Evolutionary conservation across 1,284 basidiomycete genomes (phyloP), one percentile per base, ranked within the genome.

Genomic region (Singerocomus rubriflavus): DNA sequence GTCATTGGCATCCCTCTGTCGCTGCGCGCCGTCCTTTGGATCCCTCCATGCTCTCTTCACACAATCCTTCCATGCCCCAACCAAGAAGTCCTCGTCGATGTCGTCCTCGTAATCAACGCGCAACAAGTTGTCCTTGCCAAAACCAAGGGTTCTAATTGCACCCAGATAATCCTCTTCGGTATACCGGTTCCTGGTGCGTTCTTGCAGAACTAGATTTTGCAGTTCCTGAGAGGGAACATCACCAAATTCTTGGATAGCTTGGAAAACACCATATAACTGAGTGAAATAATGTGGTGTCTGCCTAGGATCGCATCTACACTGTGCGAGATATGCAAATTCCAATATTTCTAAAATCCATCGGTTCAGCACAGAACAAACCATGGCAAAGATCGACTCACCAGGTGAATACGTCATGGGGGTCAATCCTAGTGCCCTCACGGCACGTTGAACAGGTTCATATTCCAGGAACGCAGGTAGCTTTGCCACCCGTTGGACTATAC

Each of bases 251-350:
- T 76, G 66, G 58, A 86, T 71, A 16, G 71, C 63, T 45, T 73
- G 69, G 14, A 80, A 73, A 46, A 89, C 73, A 29, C 68, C 68
- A 38, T 71, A 72, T 42, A 90, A 69, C 44, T 76, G 72, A 4
- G 78, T 76, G 66, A 86, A 89, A 63, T 88, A 85, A 13, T 70
- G 62, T 5, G 79, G 57, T 0, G 87, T 91, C 36, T 74, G 66
- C 4, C 63, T 69, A 26, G 88, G 87, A 59, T 89, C 81, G 65
- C 88, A 91, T 51, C 88, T 84, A 60, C 82, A 85, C 65, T 91
- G 87, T 0, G 85, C 82, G 47, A 84, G 70, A 61, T 91, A 91
- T 0, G 81, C 86, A 62, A 87, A 90, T n/a, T 72, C 72, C 44
- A 91, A 74, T 7, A 88, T 70, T 26, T 85, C 88, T 90, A 53